Evolutionary conservation across 148 eudicot species (phyloP), one percentile per base, ranked within the genome.

Genomic region (Arbutus unedo): DNA sequence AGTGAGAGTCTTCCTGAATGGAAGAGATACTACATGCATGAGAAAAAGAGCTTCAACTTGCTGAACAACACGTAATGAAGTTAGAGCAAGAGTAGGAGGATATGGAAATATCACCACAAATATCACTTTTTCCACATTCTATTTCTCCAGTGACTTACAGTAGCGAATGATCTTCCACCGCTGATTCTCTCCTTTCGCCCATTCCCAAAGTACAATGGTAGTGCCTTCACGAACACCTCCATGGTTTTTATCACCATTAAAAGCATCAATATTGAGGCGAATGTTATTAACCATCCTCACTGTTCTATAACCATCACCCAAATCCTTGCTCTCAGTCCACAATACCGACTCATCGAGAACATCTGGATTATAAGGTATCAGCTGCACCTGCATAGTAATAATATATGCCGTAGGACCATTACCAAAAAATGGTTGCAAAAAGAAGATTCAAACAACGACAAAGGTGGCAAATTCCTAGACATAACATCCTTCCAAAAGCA

Each of bases 141-240:
- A 38, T 18, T 38, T 70, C 48, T 70, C 16, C 47, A 81, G 21
- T 41, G 47, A 74, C 90, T 90, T 85, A 88, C 92, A 90, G 76
- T 86, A 81, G 60, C 86, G 87, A 81, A 78, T 67, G 70, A 90
- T 84, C 83, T 88, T 88, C 92, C 92, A 90, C 49, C 86, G 83
- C 81, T 88, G 93, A 55, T 95, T 95, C 8, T 95, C 98, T 10
- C 95, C 98, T 86, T 93, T 95, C 83, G 85, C 84, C 87, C 91
- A 93, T 70, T 92, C 92, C 93, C 93, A 92, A 31, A 95, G 91
- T 49, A 90, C 92, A 60, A 95, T 85, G 4, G 74, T 64, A 6
- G 98, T 90, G 80, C 98, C 98, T 81, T 93, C 93, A 50, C 74
- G 95, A 47, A 95, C 92, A 55, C 98, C 97, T n/a, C 97, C 98